A percentile compares a stretch with the other conserved stretches of the same genome.
Conservation (phyloP, 2,329 filamentous ascomycete genomes). For the Sporothrix mexicana region DNA sequence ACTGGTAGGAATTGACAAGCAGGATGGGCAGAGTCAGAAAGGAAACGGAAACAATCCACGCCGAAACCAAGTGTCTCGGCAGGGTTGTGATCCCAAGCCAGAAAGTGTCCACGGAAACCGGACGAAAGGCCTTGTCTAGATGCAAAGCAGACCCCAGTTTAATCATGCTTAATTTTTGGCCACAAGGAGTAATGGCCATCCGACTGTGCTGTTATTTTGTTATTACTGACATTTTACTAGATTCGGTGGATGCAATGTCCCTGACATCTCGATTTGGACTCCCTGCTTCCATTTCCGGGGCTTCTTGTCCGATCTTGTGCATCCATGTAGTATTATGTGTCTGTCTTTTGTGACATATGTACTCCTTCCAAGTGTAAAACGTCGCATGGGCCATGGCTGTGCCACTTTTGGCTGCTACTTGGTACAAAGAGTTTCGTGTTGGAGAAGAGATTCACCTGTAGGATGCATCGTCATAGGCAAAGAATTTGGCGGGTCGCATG, state of each 20-base stretch:
- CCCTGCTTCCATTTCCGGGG: neutral
- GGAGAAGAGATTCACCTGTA: neutral
- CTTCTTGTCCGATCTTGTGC: neutral
- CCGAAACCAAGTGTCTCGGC: slow-evolving; percentile 5
- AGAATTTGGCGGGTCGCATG: neutral
- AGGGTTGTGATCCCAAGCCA: neutral
- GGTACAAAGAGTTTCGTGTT: slow-evolving; percentile 13
- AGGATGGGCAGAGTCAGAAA: neutral
- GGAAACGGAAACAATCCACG: slow-evolving; percentile 2
- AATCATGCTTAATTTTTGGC: neutral
- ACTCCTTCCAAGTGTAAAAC: neutral
- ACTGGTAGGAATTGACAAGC: neutral
- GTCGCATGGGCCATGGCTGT: slow-evolving; percentile 20
- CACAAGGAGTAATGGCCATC: too few relatives aligned
- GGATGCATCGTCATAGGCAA: neutral
- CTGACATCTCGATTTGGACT: slow-evolving; percentile 6
- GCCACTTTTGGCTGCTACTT: slow-evolving; percentile 1
- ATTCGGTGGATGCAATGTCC: too few relatives aligned
- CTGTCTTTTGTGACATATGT: neutral
- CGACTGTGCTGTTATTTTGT: neutral
- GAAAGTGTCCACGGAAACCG: neutral
- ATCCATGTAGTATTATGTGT: neutral
- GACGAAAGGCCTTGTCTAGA: neutral
- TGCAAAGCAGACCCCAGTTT: neutral
- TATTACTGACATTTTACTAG: neutral